These are phyloP conservation scores for Huntiella abstrusa DNA, from an alignment of 2,329 filamentous ascomycete species.

Conservation along the genomic window DNA sequence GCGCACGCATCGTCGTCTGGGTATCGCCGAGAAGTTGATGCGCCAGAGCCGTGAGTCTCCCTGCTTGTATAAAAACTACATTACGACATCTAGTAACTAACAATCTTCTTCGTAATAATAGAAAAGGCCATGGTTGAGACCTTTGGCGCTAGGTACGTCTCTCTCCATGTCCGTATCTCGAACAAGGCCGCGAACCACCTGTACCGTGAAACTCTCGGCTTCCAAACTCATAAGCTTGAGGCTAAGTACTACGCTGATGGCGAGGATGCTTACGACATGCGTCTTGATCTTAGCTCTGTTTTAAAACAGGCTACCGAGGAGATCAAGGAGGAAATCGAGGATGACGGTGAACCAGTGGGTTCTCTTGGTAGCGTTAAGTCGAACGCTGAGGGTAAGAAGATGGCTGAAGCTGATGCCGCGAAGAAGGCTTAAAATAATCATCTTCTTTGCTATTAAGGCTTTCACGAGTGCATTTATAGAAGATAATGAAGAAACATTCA, in stretches of 20 bases:
- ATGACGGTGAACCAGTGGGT: slow-evolving; percentile 55
- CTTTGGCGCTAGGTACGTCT: slow-evolving; percentile 80
- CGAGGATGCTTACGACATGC: slow-evolving; percentile 91
- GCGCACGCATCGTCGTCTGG: slow-evolving; percentile 79
- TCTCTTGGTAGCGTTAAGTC: slow-evolving; percentile 31
- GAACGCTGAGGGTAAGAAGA: not conserved
- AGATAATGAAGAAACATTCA: slow-evolving; percentile 11
- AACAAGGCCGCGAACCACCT: slow-evolving; percentile 82
- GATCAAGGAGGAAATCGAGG: slow-evolving; percentile 24
- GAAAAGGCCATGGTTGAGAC: slow-evolving; percentile 95
- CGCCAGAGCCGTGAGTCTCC: slow-evolving; percentile 63
- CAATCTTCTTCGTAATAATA: slow-evolving; percentile 18
- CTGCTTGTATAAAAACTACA: not conserved
- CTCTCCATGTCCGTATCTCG: slow-evolving; percentile 83
- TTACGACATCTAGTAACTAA: not conserved
- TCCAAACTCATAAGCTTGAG: slow-evolving; percentile 73
- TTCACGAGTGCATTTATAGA: slow-evolving; percentile 44
- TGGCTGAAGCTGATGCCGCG: slow-evolving; percentile 21
- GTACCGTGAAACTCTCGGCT: slow-evolving; percentile 82
- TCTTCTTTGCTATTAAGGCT: too few relatives aligned
- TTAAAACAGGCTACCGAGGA: slow-evolving; percentile 27
- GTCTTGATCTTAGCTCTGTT: slow-evolving; percentile 56
- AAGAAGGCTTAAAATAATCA: slow-evolving; percentile 26
- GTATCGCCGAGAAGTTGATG: slow-evolving; percentile 96
- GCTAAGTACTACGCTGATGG: slow-evolving; percentile 91